These are phyloP conservation scores for Aspergillus intermedius DNA, from an alignment of 2,329 filamentous ascomycete species.

Conservation along the genomic window DNA sequence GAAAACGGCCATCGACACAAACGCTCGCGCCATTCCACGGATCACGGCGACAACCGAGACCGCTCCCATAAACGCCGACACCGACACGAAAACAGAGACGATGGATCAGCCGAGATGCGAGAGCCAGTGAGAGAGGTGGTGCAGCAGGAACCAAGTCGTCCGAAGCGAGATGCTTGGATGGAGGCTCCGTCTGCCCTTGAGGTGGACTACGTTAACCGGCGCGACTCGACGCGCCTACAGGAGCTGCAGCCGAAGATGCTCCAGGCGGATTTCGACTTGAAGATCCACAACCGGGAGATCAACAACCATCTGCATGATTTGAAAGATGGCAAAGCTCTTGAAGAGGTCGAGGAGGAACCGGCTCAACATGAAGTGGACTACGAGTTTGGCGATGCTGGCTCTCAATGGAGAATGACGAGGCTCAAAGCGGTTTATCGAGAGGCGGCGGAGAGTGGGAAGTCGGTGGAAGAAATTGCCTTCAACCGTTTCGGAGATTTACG, in stretches of 20 bases:
- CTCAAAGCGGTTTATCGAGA: constrained; percentile 76
- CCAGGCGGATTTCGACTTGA: constrained; percentile 57
- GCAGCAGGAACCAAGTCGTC: constrained; percentile 37
- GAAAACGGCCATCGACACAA: constrained; percentile 58
- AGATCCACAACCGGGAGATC: constrained; percentile 72
- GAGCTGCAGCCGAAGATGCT: constrained; percentile 35
- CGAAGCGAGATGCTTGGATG: constrained; percentile 90
- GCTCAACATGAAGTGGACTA: constrained; percentile 64
- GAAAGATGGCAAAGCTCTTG: constrained; percentile 50
- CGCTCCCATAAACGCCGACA: constrained; percentile 45
- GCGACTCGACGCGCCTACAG: constrained; percentile 52
- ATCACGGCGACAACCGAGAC: constrained; percentile 46
- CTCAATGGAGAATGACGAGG: constrained; percentile 95
- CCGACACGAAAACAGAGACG: constrained; percentile 24
- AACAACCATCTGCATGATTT: constrained; percentile 64
- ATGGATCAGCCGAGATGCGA: constrained; percentile 38
- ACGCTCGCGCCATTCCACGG: constrained; percentile 52
- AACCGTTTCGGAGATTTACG: constrained; percentile 75
- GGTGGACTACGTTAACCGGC: constrained; percentile 66
- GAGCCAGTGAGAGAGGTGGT: constrained; percentile 20
- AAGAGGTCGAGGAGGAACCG: constrained; percentile 49
- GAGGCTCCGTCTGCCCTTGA: constrained; percentile 73
- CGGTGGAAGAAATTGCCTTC: constrained; percentile 73
- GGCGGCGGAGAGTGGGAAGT: constrained; percentile 64
- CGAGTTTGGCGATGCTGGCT: constrained; percentile 80